Percentiles rank a stretch among this genome's conserved stretches.
phyloP scores from a whole-genome alignment of 805 yeast species.

The Jamesozyma rosinii region DNA sequence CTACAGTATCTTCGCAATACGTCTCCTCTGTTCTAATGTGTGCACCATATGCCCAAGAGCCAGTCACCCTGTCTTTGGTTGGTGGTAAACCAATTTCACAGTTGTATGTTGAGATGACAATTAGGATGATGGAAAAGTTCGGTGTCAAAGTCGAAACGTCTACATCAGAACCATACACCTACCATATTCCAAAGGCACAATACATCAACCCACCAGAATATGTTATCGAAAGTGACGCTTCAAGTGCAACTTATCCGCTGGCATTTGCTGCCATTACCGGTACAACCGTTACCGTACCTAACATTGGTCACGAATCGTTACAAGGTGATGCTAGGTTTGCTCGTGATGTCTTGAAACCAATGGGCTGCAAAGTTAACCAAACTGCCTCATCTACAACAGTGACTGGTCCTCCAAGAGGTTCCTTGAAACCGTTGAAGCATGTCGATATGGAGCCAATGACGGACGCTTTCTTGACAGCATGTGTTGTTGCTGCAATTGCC shows the following conservation, averaged over 20 bases:
- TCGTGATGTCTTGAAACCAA: constrained; percentile 79
- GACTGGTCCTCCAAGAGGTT: constrained; percentile 71
- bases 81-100: constrained; percentile 98
- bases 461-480: constrained; percentile 93
- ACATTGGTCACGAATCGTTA: constrained; percentile 81
- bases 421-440: constrained; percentile 55
- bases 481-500: constrained; percentile 94
- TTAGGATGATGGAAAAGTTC: constrained; percentile 85
- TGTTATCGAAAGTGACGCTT: constrained; percentile 91
- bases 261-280: constrained; percentile 97
- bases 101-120: constrained; percentile 93
- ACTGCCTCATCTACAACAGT: constrained; percentile 83
- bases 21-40: constrained; percentile 94
- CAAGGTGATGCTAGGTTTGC: constrained; percentile 98
- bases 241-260: constrained; percentile 94
- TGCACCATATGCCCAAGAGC: constrained; percentile 88
- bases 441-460: constrained; percentile 99
- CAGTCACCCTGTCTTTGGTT: constrained; percentile 77
- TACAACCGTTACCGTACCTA: constrained; percentile 84
- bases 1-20: constrained; percentile 94
- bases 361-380: constrained; percentile 90
- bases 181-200: constrained; percentile 77
- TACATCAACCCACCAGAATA: constrained; percentile 78
- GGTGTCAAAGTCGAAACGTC: constrained; percentile 73
- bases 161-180: constrained; percentile 66